A percentile compares a stretch with the other conserved stretches of the same genome.
Conservation (phyloP, 176 grass and related monocot genomes). For the Saccharum officinarum region DNA sequence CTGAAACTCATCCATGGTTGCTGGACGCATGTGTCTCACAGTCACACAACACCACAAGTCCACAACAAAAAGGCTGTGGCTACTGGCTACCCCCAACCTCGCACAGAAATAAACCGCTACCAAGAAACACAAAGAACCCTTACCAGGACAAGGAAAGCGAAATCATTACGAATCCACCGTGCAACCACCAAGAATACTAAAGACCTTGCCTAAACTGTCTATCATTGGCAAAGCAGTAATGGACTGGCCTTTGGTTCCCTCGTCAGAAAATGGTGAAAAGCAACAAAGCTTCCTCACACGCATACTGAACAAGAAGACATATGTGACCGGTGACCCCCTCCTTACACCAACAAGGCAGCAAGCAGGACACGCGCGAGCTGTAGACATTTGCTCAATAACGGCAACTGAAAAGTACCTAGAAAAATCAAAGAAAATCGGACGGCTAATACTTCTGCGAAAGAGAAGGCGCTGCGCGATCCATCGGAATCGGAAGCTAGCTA, state of each 20-base stretch:
- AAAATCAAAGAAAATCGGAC: no score
- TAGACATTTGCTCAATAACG: not conserved
- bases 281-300: not conserved
- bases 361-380: constrained; percentile 1
- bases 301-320: not conserved
- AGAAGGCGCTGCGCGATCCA: no score
- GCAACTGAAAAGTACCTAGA: not conserved
- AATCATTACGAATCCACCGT: not conserved
- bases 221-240: not conserved
- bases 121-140: not conserved
- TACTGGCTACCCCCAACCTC: not conserved
- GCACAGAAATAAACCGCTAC: no score
- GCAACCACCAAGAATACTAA: not conserved
- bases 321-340: not conserved
- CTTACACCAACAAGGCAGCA: not conserved
- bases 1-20: not conserved
- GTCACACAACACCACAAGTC: not conserved
- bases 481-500: no score
- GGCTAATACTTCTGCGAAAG: no score
- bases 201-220: constrained; percentile 2
- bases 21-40: not conserved
- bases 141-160: no score
- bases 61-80: not conserved
- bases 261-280: constrained; percentile 10
- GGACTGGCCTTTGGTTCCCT: not conserved